Evolutionary conservation across 805 yeast species (phyloP), one percentile per base, ranked within the genome.

Genomic region (Wickerhamiella kurtzmanii): DNA sequence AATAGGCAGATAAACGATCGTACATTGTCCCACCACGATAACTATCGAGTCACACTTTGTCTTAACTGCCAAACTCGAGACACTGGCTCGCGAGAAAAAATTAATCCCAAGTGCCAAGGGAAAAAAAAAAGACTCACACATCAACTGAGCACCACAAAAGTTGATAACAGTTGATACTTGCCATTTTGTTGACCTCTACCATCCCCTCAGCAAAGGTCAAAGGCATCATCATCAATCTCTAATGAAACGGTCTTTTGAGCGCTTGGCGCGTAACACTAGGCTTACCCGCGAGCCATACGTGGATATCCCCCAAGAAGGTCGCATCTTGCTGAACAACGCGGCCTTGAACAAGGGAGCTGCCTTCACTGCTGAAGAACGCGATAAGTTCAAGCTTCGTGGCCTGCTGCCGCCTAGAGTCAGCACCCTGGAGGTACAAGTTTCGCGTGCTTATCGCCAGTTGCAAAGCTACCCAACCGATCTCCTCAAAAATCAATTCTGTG

Each of bases 311-410:
- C 48, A 44, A 22, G 47, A 40, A 15, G 92, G 94, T 2, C 80
- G 79, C 65, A 82, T 80, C 50, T 64, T 88, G 48, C 71, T 88
- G 54, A 85, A 86, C 62, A 80, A 94, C n/a, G 86, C 96, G 0
- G 67, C 81, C 37, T 85, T 82, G 67, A 88, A 88, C 69, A 88
- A 89, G 64, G 96, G 96, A 28, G 79, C 95, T 18, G 96, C 96
- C 0, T 89, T 89, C 63, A 77, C 92, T 4, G 58, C 64, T 19
- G 88, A 82, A 55, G 97, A 88, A 66, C 74, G 96, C 60, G 68
- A 72, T 15, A 85, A 85, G 0, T 88, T 88, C 64, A 80, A 77
- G 8, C 68, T 88, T 44, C 69, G 69, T 15, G 96, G 96, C 15
- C 69, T 87, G 49, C 69, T 88, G 37, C 97, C 97, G 2, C 75